These are phyloP conservation scores for Silybum marianum DNA, from an alignment of 129 eudicot genomes.

Conservation along the genomic window DNA sequence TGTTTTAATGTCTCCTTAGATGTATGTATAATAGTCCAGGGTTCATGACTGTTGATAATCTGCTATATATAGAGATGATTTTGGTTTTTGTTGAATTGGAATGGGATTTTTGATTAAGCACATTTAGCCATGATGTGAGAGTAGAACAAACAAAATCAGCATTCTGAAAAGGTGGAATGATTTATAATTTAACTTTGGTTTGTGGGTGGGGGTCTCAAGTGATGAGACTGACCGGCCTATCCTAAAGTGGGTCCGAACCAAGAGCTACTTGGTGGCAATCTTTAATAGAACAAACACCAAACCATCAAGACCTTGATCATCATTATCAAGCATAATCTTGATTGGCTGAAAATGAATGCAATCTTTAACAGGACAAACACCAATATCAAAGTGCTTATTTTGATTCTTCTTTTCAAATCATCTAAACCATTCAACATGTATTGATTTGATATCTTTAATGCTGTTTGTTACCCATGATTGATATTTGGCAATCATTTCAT, in stretches of 20 bases:
- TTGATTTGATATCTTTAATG: not conserved
- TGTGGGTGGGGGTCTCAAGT: not conserved
- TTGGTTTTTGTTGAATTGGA: not conserved
- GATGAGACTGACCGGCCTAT: not conserved
- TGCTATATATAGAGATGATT: not conserved
- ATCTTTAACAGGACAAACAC: not conserved
- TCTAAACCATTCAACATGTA: not conserved
- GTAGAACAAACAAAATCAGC: not conserved
- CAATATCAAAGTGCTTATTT: not conserved
- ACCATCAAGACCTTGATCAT: not conserved
- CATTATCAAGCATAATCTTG: not conserved
- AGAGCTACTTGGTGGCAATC: not conserved
- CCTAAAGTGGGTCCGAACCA: not conserved
- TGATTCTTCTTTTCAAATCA: not conserved
- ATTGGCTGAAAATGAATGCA: not conserved
- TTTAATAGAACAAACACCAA: not conserved
- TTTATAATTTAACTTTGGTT: not conserved
- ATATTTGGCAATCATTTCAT: slow-evolving; percentile 2
- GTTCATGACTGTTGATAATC: not conserved
- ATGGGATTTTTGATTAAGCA: not conserved
- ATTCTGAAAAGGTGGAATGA: not conserved
- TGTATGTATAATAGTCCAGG: not conserved
- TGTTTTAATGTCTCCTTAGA: not conserved
- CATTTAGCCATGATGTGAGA: not conserved
- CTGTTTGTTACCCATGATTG: not conserved